Evolutionary conservation across 1,284 basidiomycete species (phyloP), one percentile per base, ranked within the genome.

Genomic region (Rhodotorula sp.): DNA sequence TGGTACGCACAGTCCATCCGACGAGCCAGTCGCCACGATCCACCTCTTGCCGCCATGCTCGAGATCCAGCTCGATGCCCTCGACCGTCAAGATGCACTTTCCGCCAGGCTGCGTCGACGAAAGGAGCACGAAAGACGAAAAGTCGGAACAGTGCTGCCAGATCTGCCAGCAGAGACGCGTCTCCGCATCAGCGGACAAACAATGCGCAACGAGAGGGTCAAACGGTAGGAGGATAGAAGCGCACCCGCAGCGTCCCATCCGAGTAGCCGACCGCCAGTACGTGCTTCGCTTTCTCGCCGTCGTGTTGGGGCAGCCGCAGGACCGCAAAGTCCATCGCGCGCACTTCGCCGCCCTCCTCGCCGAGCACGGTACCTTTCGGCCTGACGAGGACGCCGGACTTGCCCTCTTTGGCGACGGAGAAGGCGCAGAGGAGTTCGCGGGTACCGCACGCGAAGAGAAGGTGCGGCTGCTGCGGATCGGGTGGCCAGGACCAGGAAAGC

Each of bases 11-110:
- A 64, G 14, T 21, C 70, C 70, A 27, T 68, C 66, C 16, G 63
- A 66, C 10, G 54, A 54, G 0, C 66, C 62, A 8, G 55, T 55
- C 3, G 53, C 45, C 0, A 42, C 55, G 19, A 68, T 8, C 49
- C 49, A 54, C 16, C 45, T 9, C 14, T 21, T 52, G 27, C 25
- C 44, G 3, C 23, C 61, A 3, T 55, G 50, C 23, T 19, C 49
- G 48, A 63, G 45, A 7, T 42, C 23, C 0, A 66, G 23, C 44
- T 54, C 19, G 17, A 55, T 41, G 2, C 42, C 53, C 16, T 62
- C 64, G 50, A 72, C 70, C 12, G 49, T n/a, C 7, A 72, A 50
- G 7, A 72, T 16, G 44, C 70, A 72, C 53, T 72, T 72, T 21
- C 55, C 16, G 16, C 25, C 45, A 13, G 56, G 46, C 3, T 42